Conservation (phyloP, 1,284 basidiomycete genomes). For the Irpex sp. region DNA sequence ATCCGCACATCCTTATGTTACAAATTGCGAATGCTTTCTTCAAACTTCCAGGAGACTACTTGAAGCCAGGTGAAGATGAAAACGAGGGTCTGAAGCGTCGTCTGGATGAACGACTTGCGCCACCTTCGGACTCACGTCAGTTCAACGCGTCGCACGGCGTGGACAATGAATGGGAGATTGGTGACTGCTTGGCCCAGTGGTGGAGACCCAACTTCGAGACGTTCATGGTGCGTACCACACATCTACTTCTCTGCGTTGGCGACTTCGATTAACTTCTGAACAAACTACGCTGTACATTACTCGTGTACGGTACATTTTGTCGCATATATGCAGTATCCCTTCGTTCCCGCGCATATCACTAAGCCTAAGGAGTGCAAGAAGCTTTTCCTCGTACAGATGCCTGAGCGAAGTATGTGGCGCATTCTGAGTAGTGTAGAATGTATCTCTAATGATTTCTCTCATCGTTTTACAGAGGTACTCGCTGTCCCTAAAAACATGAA, state of each 20-base stretch:
- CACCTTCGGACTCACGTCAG: slow-evolving; percentile 69
- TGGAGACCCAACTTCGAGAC: slow-evolving; percentile 98
- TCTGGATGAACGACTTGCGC: slow-evolving; percentile 90
- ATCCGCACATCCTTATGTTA: slow-evolving; percentile 96
- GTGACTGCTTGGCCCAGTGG: slow-evolving; percentile 95
- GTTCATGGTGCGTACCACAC: slow-evolving; percentile 86
- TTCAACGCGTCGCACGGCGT: slow-evolving; percentile 80
- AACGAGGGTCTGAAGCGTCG: slow-evolving; percentile 89
- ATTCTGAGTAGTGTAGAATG: neutral
- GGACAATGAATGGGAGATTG: slow-evolving; percentile 94
- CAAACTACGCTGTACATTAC: slow-evolving; percentile 3
- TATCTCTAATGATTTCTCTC: neutral
- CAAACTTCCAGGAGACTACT: slow-evolving; percentile 98
- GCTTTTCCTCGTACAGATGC: slow-evolving; percentile 95
- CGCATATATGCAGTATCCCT: slow-evolving; percentile 82
- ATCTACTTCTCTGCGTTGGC: too few species aligned
- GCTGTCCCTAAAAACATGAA: slow-evolving; percentile 99
- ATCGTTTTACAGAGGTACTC: slow-evolving; percentile 78
- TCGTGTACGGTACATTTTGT: neutral
- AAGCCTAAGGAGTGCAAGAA: slow-evolving; percentile 99
- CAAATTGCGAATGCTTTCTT: slow-evolving; percentile 99
- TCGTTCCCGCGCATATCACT: slow-evolving; percentile 95
- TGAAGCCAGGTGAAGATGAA: slow-evolving; percentile 96
- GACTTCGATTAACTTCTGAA: neutral
- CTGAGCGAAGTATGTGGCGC: slow-evolving; percentile 83